A percentile compares a stretch with the other conserved stretches of the same genome.
phyloP scores from a whole-genome alignment of 1,139 yeast genomes.

The Lodderomyces margitis region DNA sequence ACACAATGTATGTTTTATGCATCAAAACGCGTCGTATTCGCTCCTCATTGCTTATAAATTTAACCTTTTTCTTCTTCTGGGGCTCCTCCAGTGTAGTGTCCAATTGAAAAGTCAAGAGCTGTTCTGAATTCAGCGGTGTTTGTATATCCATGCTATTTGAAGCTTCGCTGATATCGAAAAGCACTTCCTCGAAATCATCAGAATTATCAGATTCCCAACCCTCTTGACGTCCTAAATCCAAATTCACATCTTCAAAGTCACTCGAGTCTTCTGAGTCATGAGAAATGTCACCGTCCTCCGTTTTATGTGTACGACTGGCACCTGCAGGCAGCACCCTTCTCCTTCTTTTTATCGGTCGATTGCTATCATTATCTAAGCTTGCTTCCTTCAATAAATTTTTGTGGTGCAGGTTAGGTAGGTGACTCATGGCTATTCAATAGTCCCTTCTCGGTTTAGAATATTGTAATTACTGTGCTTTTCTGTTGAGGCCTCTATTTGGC shows the following conservation, averaged over 20 bases:
- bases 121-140: background rate
- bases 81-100: slow-evolving; percentile 5
- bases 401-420: slow-evolving; percentile 9
- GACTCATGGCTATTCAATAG: background rate
- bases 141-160: slow-evolving; percentile 29
- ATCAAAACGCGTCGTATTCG: slow-evolving; percentile 19
- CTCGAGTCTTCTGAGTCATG: background rate
- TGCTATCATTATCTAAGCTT: background rate
- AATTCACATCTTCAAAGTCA: slow-evolving; percentile 31
- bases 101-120: background rate
- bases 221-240: slow-evolving; percentile 7
- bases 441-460: too few relatives aligned
- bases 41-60: slow-evolving; percentile 13
- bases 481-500: too few relatives aligned
- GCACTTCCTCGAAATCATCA: slow-evolving; percentile 36
- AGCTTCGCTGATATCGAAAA: slow-evolving; percentile 17
- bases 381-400: slow-evolving; percentile 10
- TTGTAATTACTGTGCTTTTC: too few relatives aligned
- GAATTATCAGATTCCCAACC: slow-evolving; percentile 17
- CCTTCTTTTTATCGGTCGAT: slow-evolving; percentile 9
- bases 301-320: background rate
- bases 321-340: slow-evolving; percentile 4
- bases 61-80: slow-evolving; percentile 20
- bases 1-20: slow-evolving; percentile 60
- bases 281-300: slow-evolving; percentile 17